Base-by-base conservation (phyloP, 371 early-diverging fungal species). In the Syncephalastrum racemosum region DNA sequence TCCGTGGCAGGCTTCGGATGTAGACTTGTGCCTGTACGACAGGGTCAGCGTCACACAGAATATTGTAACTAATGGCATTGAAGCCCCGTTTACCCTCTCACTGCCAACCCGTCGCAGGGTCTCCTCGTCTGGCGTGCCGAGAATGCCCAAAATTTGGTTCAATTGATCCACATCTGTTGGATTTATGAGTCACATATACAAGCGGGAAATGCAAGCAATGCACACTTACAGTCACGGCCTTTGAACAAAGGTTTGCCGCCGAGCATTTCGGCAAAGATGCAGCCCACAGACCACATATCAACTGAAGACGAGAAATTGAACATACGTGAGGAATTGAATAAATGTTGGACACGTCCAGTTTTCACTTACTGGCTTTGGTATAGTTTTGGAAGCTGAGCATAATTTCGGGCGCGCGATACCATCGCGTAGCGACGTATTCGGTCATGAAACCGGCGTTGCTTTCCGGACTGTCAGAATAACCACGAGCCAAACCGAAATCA, bases 321-420 rank as follows among this genome's bases (percentile, higher is more conserved):
- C 1, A 40, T 15, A 50, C 46, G 5, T 6, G 36, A 47, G 22
- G 46, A 7, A 48, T 10, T 39, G 19, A 53, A 53, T 16, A 41
- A 31, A 20, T 54, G 16, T 54, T 25, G 19, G 15, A 45, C 45
- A 16, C 22, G n/a, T 23, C 45, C 7, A 2, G 12, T 15, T 31
- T 31, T 22, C 5, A 84, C 87, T 66, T 83, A 92, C 92, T 95
- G 43, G 96, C 96, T 83, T 95, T 94, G 44, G 94, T 93, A 76
- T 99, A 99, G 52, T 82, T 86, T 62, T 91, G 88, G 73, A 92
- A 91, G 53, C 94, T 93, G 42, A 99, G 77, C 90, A 99, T 95
- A 56, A 99, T 92, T 72, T 99, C 99, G 23, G 99, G 99, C 12
- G 99, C 92, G 60, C 99, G 85, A 73, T 99, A 99, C 99, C 99